These are phyloP conservation scores for Persicaria maculosa DNA, from an alignment of 148 eudicot species.

Conservation along the genomic window DNA sequence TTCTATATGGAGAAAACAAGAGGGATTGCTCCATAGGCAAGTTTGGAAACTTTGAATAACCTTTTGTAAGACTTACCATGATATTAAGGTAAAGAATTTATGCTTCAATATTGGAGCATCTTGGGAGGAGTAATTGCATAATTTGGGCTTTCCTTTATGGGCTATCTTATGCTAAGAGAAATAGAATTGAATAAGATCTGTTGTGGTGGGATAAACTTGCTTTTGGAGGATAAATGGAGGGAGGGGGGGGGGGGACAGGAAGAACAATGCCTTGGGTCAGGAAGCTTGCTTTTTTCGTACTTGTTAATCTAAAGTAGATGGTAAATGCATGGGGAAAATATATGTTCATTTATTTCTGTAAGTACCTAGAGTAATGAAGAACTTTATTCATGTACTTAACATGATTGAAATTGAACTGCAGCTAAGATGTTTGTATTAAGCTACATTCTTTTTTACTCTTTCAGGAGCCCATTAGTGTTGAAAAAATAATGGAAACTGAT, in stretches of 20 bases:
- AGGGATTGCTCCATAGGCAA: too few species aligned
- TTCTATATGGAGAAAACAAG: too few species aligned
- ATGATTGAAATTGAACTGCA: not conserved
- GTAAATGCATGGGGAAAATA: not conserved
- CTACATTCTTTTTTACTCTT: constrained; percentile 6
- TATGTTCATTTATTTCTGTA: not conserved
- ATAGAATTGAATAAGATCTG: not conserved
- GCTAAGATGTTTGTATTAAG: not conserved
- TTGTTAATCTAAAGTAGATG: not conserved
- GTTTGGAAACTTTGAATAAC: too few species aligned
- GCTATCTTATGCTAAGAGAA: not conserved
- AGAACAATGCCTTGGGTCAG: not conserved
- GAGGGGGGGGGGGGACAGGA: constrained; percentile 2
- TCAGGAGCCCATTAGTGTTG: constrained; percentile 99
- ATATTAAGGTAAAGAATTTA: too few species aligned
- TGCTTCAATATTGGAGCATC: too few species aligned
- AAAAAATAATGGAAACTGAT: constrained; percentile 98
- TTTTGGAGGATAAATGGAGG: not conserved
- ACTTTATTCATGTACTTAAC: not conserved
- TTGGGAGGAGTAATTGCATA: too few species aligned
- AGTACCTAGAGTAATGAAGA: not conserved
- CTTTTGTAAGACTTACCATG: too few species aligned
- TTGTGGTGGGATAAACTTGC: not conserved
- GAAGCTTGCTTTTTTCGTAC: not conserved
- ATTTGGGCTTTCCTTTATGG: too few species aligned